phyloP scores from a whole-genome alignment of 176 grass and related monocot genomes.

The Oropetium thomaeum region DNA sequence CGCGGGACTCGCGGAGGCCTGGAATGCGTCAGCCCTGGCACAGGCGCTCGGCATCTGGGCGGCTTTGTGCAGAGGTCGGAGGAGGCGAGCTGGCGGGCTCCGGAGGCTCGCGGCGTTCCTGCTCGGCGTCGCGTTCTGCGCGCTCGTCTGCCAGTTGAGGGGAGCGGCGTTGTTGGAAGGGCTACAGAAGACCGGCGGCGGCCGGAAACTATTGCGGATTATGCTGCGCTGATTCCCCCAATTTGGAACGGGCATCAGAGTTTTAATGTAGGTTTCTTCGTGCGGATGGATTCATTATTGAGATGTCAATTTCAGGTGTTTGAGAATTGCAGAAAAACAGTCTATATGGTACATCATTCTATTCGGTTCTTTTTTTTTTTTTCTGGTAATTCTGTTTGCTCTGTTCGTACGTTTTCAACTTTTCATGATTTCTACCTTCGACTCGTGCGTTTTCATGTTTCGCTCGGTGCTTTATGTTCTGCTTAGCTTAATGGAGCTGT shows the following conservation, averaged over 20 bases:
- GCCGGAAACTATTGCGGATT: slow-evolving; percentile 32
- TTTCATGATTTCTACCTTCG: no score
- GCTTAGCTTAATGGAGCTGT: background rate
- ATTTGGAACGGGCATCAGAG: background rate
- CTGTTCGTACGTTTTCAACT: no score
- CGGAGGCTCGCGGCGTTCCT: slow-evolving; percentile 37
- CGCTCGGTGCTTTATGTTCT: background rate
- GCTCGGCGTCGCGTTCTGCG: slow-evolving; percentile 39
- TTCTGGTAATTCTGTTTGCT: no score
- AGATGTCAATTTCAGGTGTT: background rate
- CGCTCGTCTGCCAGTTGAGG: slow-evolving; percentile 32
- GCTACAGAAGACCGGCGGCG: slow-evolving; percentile 17
- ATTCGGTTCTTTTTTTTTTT: no score
- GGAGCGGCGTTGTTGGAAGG: slow-evolving; percentile 16
- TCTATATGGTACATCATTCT: background rate
- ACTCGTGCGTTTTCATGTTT: background rate
- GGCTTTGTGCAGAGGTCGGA: slow-evolving; percentile 13
- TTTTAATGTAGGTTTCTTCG: background rate
- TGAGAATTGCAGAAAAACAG: background rate
- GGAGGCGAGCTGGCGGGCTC: slow-evolving; percentile 12
- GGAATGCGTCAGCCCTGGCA: slow-evolving; percentile 35
- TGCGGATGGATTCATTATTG: background rate
- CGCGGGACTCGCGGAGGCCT: slow-evolving; percentile 10
- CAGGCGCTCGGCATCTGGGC: slow-evolving; percentile 42
- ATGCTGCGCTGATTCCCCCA: slow-evolving; percentile 27